Percentiles rank a stretch among this genome's conserved stretches.
Conservation (phyloP, 345 rosid species). For the Excoecaria cochinchinensis region DNA sequence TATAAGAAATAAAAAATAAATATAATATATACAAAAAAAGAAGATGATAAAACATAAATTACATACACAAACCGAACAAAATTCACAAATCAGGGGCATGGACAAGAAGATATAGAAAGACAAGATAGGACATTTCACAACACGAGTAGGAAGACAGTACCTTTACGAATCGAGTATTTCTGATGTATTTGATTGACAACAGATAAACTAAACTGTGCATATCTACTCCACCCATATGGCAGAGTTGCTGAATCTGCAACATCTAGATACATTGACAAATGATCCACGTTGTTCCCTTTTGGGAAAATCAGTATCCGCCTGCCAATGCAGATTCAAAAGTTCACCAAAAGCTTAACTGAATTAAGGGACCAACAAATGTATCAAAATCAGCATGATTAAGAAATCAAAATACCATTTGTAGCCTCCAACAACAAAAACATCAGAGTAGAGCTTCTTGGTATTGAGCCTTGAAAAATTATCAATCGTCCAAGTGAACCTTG, state of each 20-base stretch:
- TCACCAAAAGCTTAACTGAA: neutral
- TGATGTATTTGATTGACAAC: conserved; percentile 39
- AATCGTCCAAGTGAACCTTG: conserved; percentile 46
- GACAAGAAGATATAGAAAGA: neutral
- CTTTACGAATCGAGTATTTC: conserved; percentile 36
- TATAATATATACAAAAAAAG: neutral
- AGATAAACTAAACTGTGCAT: conserved; percentile 40
- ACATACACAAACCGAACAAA: neutral
- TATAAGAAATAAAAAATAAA: neutral
- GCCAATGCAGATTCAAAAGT: conserved; percentile 3
- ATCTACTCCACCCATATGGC: conserved; percentile 53
- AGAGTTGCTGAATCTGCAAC: conserved; percentile 45
- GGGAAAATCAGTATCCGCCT: conserved; percentile 53
- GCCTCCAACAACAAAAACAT: conserved; percentile 42
- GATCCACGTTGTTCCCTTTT: conserved; percentile 44
- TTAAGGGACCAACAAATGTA: neutral
- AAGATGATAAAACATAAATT: neutral
- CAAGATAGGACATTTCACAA: neutral
- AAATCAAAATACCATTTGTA: conserved; percentile 36
- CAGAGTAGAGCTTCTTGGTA: conserved; percentile 42
- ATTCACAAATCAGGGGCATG: neutral
- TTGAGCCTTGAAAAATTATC: conserved; percentile 42
- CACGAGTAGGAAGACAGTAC: conserved; percentile 16
- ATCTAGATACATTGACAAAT: conserved; percentile 41
- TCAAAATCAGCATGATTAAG: neutral